Conservation (phyloP, 2,329 filamentous ascomycete species). For the Chalara sp. region DNA sequence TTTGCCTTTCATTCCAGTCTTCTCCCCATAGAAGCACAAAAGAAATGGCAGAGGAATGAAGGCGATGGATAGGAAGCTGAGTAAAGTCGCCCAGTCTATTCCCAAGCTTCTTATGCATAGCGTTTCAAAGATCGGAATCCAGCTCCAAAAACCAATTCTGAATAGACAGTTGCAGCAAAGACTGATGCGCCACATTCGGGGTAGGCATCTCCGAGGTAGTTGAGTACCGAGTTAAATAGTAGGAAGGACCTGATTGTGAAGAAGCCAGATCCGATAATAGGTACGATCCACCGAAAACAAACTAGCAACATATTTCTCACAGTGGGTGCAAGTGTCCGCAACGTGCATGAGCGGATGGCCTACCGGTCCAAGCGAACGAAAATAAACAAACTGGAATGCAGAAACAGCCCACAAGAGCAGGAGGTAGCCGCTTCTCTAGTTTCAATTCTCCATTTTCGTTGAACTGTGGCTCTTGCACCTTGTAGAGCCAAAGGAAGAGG, state of each 20-base stretch:
- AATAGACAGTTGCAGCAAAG: constrained; percentile 31
- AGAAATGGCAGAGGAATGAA: constrained; percentile 37
- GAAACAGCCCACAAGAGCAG: constrained; percentile 45
- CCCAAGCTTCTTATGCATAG: constrained; percentile 30
- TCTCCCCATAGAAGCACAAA: constrained; percentile 27
- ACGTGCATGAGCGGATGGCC: constrained; percentile 22
- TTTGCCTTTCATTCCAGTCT: constrained; percentile 16
- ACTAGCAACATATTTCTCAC: no score
- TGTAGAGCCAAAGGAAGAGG: constrained; percentile 44
- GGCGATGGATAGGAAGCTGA: constrained; percentile 33
- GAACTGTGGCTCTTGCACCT: constrained; percentile 41
- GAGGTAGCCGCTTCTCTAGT: constrained; percentile 46
- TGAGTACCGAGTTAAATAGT: constrained; percentile 41
- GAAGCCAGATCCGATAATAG: constrained; percentile 41
- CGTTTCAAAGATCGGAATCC: constrained; percentile 26
- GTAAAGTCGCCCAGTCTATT: constrained; percentile 32
- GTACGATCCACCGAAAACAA: constrained; percentile 46
- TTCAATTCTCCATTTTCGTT: constrained; percentile 38
- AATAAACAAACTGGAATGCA: constrained; percentile 53
- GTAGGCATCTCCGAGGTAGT: constrained; percentile 32
- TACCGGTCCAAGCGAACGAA: constrained; percentile 45
- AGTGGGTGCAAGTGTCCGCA: no score
- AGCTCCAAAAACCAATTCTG: constrained; percentile 12
- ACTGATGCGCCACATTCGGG: constrained; percentile 31
- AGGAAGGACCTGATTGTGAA: constrained; percentile 36